Percentiles rank a stretch among this genome's conserved stretches.
Evolutionary conservation across 2,329 filamentous ascomycete genomes (phyloP).

Genomic region (Blastomyces silverae): DNA sequence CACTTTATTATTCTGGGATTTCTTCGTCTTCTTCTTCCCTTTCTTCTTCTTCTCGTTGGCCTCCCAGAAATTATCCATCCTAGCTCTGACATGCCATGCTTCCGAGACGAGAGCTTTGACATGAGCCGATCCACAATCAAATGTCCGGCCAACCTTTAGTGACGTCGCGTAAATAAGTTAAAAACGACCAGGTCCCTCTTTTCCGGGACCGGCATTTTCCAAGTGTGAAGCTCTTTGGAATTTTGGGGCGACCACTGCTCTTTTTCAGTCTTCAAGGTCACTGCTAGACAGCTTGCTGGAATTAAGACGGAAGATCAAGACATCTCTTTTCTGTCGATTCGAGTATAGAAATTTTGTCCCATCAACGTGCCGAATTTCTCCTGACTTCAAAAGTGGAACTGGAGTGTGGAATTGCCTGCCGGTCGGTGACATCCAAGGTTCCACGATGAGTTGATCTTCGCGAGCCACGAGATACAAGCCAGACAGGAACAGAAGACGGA

Average conservation of each 20-base stretch:
- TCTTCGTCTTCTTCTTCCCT: not conserved
- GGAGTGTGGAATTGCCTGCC: not conserved
- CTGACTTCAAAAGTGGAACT: not conserved
- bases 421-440: not conserved
- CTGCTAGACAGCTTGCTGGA: no score
- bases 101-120: not conserved
- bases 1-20: not conserved
- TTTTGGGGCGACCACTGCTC: no score
- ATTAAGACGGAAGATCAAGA: no score
- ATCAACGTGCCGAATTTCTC: not conserved
- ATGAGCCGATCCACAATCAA: no score
- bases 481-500: no score
- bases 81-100: not conserved
- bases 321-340: not conserved
- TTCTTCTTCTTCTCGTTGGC: no score
- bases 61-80: not conserved
- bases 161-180: no score
- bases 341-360: not conserved
- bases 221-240: not conserved
- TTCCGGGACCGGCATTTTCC: not conserved
- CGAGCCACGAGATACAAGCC: not conserved
- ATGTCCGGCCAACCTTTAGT: not conserved
- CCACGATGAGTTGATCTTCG: not conserved
- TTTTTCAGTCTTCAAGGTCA: no score
- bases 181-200: not conserved